Evolutionary conservation across 768 basidiomycete species (phyloP), one percentile per base, ranked within the genome.

Genomic region (Kwoniella europaea): DNA sequence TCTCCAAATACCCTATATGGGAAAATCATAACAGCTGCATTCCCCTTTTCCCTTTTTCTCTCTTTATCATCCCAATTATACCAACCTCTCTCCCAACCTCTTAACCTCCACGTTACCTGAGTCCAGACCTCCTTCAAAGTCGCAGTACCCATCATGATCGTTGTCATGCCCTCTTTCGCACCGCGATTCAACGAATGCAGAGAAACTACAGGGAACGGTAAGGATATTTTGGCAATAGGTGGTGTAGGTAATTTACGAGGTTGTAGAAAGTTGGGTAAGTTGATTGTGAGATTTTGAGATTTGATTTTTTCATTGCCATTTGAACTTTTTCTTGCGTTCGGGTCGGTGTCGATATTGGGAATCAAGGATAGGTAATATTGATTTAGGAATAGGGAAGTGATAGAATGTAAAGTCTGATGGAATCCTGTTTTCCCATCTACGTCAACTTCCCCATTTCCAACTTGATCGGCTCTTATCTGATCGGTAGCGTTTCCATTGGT

Each of bases 1-100:
- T 79, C 78, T 3, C 71, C 78, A n/a, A 79, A 66, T 27, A 68
- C 73, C 15, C 78, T 55, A 72, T 79, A 79, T 0, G 78, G 78
- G 63, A 79, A 67, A 13, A 79, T 72, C 74, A 76, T 77, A 6
- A 76, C 71, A 2, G 70, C 69, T 46, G 78, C 74, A 42, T 22
- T 22, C 46, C 65, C 27, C 35, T 61, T 44, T 15, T 63, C 56
- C 16, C 50, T 50, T 10, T 29, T 43, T 46, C 44, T 29, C 18
- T 65, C 42, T 43, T 44, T 55, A 22, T 57, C 52, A 18, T 71
- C 62, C 62, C 65, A 50, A 50, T 74, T 73, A 56, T 75, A 77
- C 63, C 69, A 67, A 16, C 74, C 75, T 54, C 73, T 73, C 9
- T 70, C 64, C 76, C 76, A 79, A 16, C 76, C 78, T 61, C 71